phyloP scores from a whole-genome alignment of 2,329 filamentous ascomycete species.

The Aspergillus neoniger region DNA sequence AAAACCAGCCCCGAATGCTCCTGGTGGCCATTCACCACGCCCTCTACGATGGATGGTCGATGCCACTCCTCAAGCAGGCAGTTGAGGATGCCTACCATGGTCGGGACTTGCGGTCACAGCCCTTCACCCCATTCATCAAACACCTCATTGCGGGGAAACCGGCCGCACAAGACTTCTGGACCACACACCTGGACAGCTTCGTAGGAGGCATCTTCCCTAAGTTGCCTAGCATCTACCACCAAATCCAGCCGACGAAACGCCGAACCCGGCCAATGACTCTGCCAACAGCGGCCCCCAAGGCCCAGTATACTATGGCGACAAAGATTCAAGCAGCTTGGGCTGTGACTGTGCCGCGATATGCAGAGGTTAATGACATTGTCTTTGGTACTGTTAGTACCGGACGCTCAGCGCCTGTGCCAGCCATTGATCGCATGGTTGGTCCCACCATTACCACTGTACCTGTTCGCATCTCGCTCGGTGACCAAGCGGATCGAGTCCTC shows the following conservation, averaged over 20 bases:
- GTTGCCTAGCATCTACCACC: not conserved
- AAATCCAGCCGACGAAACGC: not conserved
- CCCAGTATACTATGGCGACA: not conserved
- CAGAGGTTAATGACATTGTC: not conserved
- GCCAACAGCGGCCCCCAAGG: not conserved
- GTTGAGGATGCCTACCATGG: conserved; percentile 23
- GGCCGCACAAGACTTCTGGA: not conserved
- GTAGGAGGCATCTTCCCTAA: not conserved
- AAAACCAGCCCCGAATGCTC: not conserved
- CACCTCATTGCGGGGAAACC: conserved; percentile 22
- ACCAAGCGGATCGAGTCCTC: not conserved
- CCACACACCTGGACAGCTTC: not conserved
- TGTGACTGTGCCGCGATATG: not conserved
- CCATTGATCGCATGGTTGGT: not conserved
- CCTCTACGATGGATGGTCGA: conserved; percentile 48
- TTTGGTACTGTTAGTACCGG: not conserved
- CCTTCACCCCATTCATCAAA: conserved; percentile 55
- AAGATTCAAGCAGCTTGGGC: not conserved
- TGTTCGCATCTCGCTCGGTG: not conserved
- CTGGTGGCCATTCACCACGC: conserved; percentile 40
- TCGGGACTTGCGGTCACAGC: conserved; percentile 45
- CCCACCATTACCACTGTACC: conserved; percentile 3
- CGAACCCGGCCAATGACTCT: not conserved
- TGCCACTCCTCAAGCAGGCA: conserved; percentile 26
- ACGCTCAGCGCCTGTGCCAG: not conserved